Evolutionary conservation across 371 early-diverging fungal genomes (phyloP), one percentile per base, ranked within the genome.

Genomic region (Mucor lusitanicus): DNA sequence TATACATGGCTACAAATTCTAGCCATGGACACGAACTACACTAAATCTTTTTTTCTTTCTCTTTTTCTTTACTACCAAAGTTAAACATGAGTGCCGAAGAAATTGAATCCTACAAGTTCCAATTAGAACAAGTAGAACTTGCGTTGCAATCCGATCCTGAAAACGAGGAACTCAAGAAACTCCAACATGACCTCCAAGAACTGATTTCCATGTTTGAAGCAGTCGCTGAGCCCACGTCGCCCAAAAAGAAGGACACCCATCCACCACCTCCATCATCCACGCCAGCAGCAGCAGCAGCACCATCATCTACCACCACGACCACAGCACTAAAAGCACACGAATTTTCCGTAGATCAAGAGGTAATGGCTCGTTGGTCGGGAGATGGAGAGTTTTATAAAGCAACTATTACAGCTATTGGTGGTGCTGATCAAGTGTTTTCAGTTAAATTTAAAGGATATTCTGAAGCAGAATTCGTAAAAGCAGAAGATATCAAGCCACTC

Each of bases 371-470:
- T 63, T 91, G 83, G 70, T 69, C 80, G 6, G 87, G 75, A 4
- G 91, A 93, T 74, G 88, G 89, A 5, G 84, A 89, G 64, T 88
- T 82, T 69, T 94, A 94, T 70, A 88, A 88, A 69, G 93, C 91
- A 3, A 85, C 80, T 7, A 85, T 94, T 68, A 79, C 89, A 21
- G 87, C 86, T 17, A 85, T 91, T 59, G 89, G 88, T 25, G 87
- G 84, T 17, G 81, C 82, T 32, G 87, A 82, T 68, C 83, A 85
- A 64, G 85, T 83, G 27, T 92, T 89, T 73, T 86, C 89, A 17
- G 89, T 92, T n/a, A 77, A 85, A 58, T 94, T 91, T 68, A 84
- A 84, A 65, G 93, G 92, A 8, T 78, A 78, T 44, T 63, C 59
- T 35, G 73, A 86, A 59, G 71, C 68, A 44, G 87, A 90, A 67